These are phyloP conservation scores for Trichoderma hamatum DNA, from an alignment of 2,329 filamentous ascomycete genomes.

Conservation along the genomic window DNA sequence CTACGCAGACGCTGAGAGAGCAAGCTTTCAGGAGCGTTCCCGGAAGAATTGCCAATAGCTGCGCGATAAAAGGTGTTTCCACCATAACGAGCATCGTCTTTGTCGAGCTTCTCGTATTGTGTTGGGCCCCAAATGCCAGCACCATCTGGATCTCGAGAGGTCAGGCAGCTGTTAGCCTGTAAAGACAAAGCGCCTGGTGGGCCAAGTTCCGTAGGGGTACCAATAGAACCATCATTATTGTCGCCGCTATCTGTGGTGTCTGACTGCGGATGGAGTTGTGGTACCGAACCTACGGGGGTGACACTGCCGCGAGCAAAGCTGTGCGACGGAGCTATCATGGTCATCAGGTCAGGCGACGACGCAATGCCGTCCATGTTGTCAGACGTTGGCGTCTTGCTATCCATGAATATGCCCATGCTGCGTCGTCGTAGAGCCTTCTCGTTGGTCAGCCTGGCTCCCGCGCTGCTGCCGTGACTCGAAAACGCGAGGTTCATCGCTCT, in stretches of 20 bases:
- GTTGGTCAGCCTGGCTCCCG: constrained; percentile 55
- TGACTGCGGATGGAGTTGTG: constrained; percentile 48
- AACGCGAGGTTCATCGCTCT: constrained; percentile 53
- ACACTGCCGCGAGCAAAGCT: constrained; percentile 38
- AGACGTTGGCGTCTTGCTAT: constrained; percentile 38
- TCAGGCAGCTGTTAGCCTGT: constrained; percentile 39
- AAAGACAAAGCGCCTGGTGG: constrained; percentile 38
- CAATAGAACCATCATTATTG: constrained; percentile 35
- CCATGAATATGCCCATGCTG: constrained; percentile 55
- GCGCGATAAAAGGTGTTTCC: constrained; percentile 52
- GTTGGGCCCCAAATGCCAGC: constrained; percentile 38
- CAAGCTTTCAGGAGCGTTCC: constrained; percentile 60
- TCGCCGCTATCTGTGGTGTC: constrained; percentile 40
- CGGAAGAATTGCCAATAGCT: constrained; percentile 40
- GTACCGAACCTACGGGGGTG: constrained; percentile 53
- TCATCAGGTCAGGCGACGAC: constrained; percentile 8
- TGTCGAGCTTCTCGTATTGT: constrained; percentile 68
- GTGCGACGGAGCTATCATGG: constrained; percentile 17
- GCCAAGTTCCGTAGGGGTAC: constrained; percentile 30
- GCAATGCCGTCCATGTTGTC: constrained; percentile 36
- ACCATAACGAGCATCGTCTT: constrained; percentile 66
- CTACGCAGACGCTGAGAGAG: constrained; percentile 70
- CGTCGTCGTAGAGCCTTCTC: constrained; percentile 63
- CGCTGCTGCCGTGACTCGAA: constrained; percentile 44
- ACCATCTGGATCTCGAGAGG: constrained; percentile 41